phyloP scores from a whole-genome alignment of 108 stramenopile species.

The Fragilaria crotonensis region DNA sequence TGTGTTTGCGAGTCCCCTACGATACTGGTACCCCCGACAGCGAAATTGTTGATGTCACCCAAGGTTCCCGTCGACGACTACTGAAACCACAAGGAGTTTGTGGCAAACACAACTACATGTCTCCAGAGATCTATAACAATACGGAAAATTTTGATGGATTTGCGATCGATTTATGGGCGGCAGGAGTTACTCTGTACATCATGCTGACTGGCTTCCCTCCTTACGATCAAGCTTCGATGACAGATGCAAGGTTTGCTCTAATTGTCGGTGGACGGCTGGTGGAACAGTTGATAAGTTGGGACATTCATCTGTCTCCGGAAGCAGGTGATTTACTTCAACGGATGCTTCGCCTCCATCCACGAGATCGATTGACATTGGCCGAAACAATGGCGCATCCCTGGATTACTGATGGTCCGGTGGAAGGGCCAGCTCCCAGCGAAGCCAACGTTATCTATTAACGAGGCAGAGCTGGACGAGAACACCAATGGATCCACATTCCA shows the following conservation, averaged over 20 bases:
- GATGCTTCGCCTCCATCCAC: conserved; percentile 65
- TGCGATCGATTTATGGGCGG: conserved; percentile 92
- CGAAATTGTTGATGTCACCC: conserved; percentile 40
- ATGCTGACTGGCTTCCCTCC: conserved; percentile 93
- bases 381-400: conserved; percentile 77
- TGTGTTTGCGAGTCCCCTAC: conserved; percentile 90
- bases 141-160: conserved; percentile 79
- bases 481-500: no score
- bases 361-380: conserved; percentile 62
- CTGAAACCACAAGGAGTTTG: conserved; percentile 81
- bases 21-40: conserved; percentile 32
- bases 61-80: conserved; percentile 52
- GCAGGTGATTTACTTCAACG: conserved; percentile 72
- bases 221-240: conserved; percentile 66
- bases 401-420: conserved; percentile 39
- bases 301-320: conserved; percentile 42
- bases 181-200: conserved; percentile 92
- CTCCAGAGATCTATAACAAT: conserved; percentile 84
- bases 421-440: conserved; percentile 28
- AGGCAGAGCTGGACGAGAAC: no score
- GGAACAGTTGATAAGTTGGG: conserved; percentile 68
- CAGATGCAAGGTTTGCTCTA: conserved; percentile 77
- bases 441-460: conserved; percentile 16
- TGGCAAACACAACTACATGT: conserved; percentile 96
- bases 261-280: conserved; percentile 60